Conservation (phyloP, 352 stramenopile species). For the Pythium guiyangense region DNA sequence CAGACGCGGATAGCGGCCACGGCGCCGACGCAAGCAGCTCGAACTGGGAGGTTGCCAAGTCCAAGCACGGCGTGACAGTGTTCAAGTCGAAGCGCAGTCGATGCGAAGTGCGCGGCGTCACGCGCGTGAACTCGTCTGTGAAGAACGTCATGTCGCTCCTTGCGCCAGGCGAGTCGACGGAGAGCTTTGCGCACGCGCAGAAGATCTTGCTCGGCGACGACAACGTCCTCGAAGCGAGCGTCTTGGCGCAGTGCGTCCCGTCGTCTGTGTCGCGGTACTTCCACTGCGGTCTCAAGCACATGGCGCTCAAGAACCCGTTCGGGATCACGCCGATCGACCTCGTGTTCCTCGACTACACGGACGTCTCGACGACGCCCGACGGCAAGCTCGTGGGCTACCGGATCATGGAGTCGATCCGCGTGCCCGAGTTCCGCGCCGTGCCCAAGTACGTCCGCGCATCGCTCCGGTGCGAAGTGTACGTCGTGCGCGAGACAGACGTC, state of each 20-base stretch:
- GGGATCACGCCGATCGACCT: slow-evolving; percentile 55
- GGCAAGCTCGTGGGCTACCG: slow-evolving; percentile 67
- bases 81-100: slow-evolving; percentile 64
- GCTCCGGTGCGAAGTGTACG: slow-evolving; percentile 78
- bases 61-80: slow-evolving; percentile 68
- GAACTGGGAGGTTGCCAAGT: slow-evolving; percentile 61
- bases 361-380: slow-evolving; percentile 57
- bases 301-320: slow-evolving; percentile 81
- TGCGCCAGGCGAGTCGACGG: slow-evolving; percentile 40
- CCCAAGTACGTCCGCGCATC: slow-evolving; percentile 65
- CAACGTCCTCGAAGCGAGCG: slow-evolving; percentile 59
- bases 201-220: slow-evolving; percentile 54
- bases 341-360: slow-evolving; percentile 83
- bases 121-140: slow-evolving; percentile 71
- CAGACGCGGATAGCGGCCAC: not conserved
- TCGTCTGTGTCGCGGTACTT: slow-evolving; percentile 58
- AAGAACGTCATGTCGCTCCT: slow-evolving; percentile 82
- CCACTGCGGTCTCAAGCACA: slow-evolving; percentile 81
- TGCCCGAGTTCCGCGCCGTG: slow-evolving; percentile 50
- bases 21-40: slow-evolving; percentile 12
- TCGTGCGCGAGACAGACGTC: slow-evolving; percentile 61
- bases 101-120: slow-evolving; percentile 69
- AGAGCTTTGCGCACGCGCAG: slow-evolving; percentile 57
- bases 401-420: slow-evolving; percentile 78
- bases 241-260: slow-evolving; percentile 61